Evolutionary conservation across 257 asterid genomes (phyloP).

Genomic region (Petrea volubilis): DNA sequence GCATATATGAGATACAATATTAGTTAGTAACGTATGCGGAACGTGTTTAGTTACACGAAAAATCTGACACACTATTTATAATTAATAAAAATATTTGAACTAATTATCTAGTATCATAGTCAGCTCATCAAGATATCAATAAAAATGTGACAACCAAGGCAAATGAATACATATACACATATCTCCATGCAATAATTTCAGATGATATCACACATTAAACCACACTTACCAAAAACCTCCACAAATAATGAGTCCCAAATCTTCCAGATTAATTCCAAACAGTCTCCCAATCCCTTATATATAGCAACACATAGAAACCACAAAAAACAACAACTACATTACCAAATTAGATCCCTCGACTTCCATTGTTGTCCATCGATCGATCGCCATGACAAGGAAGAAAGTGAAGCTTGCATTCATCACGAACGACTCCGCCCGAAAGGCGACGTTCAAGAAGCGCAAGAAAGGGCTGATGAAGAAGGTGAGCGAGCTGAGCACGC

Average conservation of each 20-base stretch:
- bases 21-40: no score
- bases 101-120: not conserved
- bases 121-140: not conserved
- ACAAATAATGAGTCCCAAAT: constrained; percentile 35
- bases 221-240: constrained; percentile 29
- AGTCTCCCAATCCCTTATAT: constrained; percentile 34
- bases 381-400: constrained; percentile 74
- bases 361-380: no score
- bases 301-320: constrained; percentile 29
- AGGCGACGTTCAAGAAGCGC: constrained; percentile 80
- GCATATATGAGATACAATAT: no score
- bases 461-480: constrained; percentile 84
- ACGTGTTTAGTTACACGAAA: no score
- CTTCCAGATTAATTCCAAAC: constrained; percentile 46
- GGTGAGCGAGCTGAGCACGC: constrained; percentile 78
- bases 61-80: no score
- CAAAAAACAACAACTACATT: constrained; percentile 14
- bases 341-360: not conserved
- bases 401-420: constrained; percentile 82
- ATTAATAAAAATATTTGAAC: no score
- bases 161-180: constrained; percentile 1
- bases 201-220: constrained; percentile 28
- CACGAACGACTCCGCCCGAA: constrained; percentile 66
- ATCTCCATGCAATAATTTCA: constrained; percentile 25
- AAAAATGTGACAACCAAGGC: constrained; percentile 6